Evolutionary conservation across 2,329 filamentous ascomycete species (phyloP).

Genomic region (Hymenoscyphus albidus): DNA sequence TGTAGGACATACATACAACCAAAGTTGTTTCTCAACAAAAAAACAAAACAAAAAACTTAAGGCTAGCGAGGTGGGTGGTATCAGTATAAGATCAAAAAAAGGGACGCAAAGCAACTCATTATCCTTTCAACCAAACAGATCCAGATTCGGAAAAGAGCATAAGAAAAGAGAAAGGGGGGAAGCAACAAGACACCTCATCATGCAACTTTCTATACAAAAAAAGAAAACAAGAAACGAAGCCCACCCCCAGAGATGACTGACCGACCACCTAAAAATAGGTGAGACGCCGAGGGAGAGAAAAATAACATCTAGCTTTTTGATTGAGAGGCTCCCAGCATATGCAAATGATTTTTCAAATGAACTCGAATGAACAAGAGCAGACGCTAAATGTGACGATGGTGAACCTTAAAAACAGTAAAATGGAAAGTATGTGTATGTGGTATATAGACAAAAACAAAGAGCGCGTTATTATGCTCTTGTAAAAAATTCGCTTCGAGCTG

Average conservation of each 20-base stretch:
- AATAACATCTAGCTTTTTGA: background rate
- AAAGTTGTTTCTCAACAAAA: too few relatives aligned
- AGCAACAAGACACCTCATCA: background rate
- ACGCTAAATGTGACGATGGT: background rate
- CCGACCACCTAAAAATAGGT: background rate
- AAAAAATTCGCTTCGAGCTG: background rate
- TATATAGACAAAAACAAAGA: background rate
- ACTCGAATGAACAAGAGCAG: background rate
- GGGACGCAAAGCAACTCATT: background rate
- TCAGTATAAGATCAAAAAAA: slow-evolving; percentile 10
- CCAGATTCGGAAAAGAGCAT: background rate
- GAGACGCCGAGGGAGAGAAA: background rate
- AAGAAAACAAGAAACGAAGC: background rate
- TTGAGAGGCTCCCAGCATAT: background rate
- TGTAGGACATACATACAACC: too few relatives aligned
- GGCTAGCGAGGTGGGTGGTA: slow-evolving; percentile 2
- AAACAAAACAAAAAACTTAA: too few relatives aligned
- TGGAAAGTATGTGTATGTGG: background rate
- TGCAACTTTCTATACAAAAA: background rate
- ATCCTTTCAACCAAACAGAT: background rate
- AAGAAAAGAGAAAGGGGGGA: background rate
- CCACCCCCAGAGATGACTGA: background rate
- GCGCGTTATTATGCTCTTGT: background rate
- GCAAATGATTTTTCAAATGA: background rate
- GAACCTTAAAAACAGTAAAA: background rate